Evolutionary conservation across 257 asterid genomes (phyloP), one percentile per base, ranked within the genome.

Genomic region (Solanum boliviense): DNA sequence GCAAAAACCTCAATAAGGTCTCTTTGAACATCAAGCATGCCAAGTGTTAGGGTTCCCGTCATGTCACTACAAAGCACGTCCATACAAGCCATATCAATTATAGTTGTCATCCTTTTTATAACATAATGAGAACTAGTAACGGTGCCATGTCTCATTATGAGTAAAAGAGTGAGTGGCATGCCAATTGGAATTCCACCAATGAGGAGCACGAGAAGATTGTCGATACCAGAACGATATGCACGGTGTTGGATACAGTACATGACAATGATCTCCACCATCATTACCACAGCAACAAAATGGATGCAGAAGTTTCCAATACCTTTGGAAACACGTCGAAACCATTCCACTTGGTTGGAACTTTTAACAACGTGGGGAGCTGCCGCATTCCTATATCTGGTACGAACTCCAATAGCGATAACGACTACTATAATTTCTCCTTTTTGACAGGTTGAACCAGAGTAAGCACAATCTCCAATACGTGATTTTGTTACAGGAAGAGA

Each of bases 51-150:
- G 71, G 98, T 96, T 86, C 98, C 95, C 0, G 98, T 94, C 90
- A 93, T 96, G 88, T 96, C 99, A 46, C 98, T 95, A 91, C 98
- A 96, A 67, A 96, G 98, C 87, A 96, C 98, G 74, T 97, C 98
- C 99, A 97, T 97, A 90, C 98, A 98, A 23, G 99, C 99, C 95
- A 97, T 94, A 87, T 97, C 98, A 89, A 95, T 98, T 76, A 97
- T 95, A 81, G 98, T 98, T 32, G 98, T 94, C 98, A 93, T 95
- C 89, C 98, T 92, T 93, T 96, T 96, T 7, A 98, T 95, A 89
- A 93, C 95, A 94, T 96, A 56, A 70, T 98, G 93, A 93, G 95
- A 86, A 85, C 95, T 94, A 90, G 92, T 97, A 89, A 98, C 92
- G 65, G 60, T 48, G 18, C 98, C 98, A 71, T 91, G 93, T 60